Evolutionary conservation across 805 yeast genomes (phyloP), one percentile per base, ranked within the genome.

Genomic region (Zygosaccharomyces gambellarensis): DNA sequence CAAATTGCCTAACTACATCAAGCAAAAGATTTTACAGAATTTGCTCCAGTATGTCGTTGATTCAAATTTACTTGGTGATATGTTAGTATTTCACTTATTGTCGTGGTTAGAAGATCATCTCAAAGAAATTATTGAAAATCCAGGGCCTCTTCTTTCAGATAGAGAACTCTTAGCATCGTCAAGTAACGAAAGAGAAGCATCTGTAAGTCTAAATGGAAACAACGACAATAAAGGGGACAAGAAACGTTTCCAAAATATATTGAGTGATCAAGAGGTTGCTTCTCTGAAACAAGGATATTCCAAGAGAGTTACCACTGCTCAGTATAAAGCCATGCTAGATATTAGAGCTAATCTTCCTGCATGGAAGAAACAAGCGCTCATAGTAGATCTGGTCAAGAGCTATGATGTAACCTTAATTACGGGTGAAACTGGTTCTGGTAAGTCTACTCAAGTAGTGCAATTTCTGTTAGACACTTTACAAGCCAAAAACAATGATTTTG

Each of bases 381-480:
- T 92, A 36, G 74, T 87, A 1, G 58, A 77, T 0, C 69, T 81
- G 3, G 80, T 92, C 3, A 72, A 74, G 27, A 52, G 71, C 0
- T 78, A 86, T 61, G 80, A 80, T 53, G 85, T 89, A 4, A 81
- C 87, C 7, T 69, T 92, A 30, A 78, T 92, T 32, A 92, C 98
- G 2, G 99, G 98, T 64, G 99, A 94, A 65, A 92, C 98, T 0
- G 98, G 98, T 58, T 90, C 97, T 1, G 98, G 98, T 57, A 92
- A 92, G 62, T 88, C 97, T 0, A 92, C 99, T 0, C 99, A 92
- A 64, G 81, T 88, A 4, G 96, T 89, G 5, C 99, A 92, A 64
- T 92, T 90, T 57, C 72, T 92, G 19, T 69, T 92, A 14, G 98
- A 92, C 63, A 74, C 81, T 36, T 60, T 87, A 50, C 74, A 78